Base-by-base conservation (phyloP, 2,329 filamentous ascomycete species). In the Endoconidiophora polonica region DNA sequence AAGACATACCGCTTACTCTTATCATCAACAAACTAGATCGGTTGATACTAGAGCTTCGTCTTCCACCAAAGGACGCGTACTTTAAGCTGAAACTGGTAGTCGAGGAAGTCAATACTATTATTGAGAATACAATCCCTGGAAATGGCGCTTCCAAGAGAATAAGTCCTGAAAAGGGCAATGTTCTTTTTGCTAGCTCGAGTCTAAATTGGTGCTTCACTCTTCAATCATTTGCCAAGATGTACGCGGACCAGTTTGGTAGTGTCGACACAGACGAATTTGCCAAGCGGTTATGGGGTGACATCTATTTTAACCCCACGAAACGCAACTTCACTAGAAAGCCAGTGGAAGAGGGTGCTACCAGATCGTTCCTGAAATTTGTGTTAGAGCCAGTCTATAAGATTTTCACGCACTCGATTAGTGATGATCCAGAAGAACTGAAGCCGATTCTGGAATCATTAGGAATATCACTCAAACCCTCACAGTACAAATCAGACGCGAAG, bases 31-130 rank as follows among this genome's bases (percentile, higher is more conserved):
- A 98, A 69, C 83, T 98, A 79, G 91, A 98, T 59, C 80, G 91
- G 22, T 68, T 98, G 54, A 94, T 98, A 55, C 67, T 98, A 43
- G 91, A 98, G 66, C 71, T 98, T 46, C 94, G 94, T 63, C 73
- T 98, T 12, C 91, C 91, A 2, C 91, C 91, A 2, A 86, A 81
- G 56, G 91, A 98, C 62, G 91, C 91, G 10, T 98, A 98, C 68
- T 96, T 95, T 73, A 98, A 98, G 71, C 72, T 98, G 49, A 96
- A 95, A 67, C 88, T 96, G 63, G 87, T 95, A n/a, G 79, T 98
- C 48, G 91, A 98, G 64, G 86, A 96, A 65, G 88, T 98, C 65
- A 98, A 98, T 66, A 94, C 86, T 1, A 71, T 91, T 57, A 96
- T 98, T 59, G 86, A 94, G 61, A 87, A 84, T 61, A 83, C 84